These are phyloP conservation scores for Closterium sp. DNA, from an alignment of 139 green algal genomes.

Conservation along the genomic window DNA sequence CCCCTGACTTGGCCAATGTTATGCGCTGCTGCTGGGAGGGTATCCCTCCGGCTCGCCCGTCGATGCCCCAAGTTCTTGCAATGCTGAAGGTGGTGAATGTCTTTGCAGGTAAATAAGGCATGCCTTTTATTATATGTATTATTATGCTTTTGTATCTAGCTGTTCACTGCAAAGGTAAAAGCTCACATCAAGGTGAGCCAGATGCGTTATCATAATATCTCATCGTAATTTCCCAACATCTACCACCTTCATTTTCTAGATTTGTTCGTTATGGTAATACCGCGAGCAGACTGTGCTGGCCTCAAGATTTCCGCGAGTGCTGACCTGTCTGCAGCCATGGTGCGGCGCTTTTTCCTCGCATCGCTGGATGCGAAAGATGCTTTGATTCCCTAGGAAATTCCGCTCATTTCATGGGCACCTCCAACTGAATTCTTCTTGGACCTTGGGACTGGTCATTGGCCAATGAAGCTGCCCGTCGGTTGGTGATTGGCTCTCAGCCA, in stretches of 20 bases:
- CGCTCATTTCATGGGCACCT: too few species aligned
- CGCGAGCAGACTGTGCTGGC: too few species aligned
- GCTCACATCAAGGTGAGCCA: neutral
- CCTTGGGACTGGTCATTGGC: too few species aligned
- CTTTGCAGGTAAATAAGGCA: neutral
- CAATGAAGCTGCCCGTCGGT: neutral
- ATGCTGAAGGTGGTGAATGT: conserved; percentile 8
- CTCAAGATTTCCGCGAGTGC: neutral
- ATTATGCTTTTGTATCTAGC: neutral
- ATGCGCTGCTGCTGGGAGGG: conserved; percentile 36
- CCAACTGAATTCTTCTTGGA: too few species aligned
- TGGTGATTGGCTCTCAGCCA: neutral
- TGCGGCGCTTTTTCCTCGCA: neutral
- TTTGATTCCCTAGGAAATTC: too few species aligned
- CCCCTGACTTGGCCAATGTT: conserved; percentile 4
- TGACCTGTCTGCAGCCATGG: neutral
- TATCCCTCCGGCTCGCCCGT: neutral
- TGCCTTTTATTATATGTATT: neutral
- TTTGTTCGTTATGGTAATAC: neutral
- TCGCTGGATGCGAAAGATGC: neutral
- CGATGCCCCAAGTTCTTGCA: neutral
- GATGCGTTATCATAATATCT: too few species aligned
- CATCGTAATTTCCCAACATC: too few species aligned
- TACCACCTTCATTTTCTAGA: too few species aligned
- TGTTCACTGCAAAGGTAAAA: neutral